These are phyloP conservation scores for Aspergillus sp. DNA, from an alignment of 2,329 filamentous ascomycete genomes.

Conservation along the genomic window DNA sequence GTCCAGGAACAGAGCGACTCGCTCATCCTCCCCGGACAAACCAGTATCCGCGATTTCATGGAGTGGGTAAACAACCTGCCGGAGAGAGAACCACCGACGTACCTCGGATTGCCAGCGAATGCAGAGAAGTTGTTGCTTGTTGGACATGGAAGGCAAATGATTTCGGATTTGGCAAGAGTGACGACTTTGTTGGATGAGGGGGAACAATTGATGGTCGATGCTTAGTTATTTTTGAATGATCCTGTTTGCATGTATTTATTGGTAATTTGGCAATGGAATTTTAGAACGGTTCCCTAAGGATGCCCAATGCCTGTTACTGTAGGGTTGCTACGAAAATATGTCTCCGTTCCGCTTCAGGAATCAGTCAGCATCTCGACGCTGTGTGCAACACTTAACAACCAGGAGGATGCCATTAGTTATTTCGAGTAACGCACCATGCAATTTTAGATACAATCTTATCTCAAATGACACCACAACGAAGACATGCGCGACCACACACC, in stretches of 20 bases:
- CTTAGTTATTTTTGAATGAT: constrained; percentile 11
- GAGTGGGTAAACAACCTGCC: constrained; percentile 86
- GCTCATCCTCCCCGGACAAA: constrained; percentile 69
- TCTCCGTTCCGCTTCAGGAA: too few species aligned
- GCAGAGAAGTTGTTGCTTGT: constrained; percentile 92
- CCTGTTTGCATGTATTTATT: constrained; percentile 2
- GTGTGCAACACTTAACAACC: too few species aligned
- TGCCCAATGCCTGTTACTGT: too few species aligned
- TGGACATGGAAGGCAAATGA: constrained; percentile 75
- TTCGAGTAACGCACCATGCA: too few species aligned
- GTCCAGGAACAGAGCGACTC: constrained; percentile 47
- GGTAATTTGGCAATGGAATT: too few species aligned
- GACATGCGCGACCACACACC: too few species aligned
- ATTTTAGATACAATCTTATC: too few species aligned
- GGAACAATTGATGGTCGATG: constrained; percentile 76
- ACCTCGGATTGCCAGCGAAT: constrained; percentile 85
- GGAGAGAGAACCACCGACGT: constrained; percentile 92
- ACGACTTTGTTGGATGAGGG: constrained; percentile 86
- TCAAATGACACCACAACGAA: too few species aligned
- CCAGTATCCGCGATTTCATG: constrained; percentile 75
- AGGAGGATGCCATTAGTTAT: too few species aligned
- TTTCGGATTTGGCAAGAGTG: constrained; percentile 75
- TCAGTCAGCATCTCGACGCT: too few species aligned
- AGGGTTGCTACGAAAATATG: too few species aligned
- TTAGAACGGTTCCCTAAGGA: too few species aligned